Conservation (phyloP, 148 eudicot genomes). For the Fagopyrum esculentum region DNA sequence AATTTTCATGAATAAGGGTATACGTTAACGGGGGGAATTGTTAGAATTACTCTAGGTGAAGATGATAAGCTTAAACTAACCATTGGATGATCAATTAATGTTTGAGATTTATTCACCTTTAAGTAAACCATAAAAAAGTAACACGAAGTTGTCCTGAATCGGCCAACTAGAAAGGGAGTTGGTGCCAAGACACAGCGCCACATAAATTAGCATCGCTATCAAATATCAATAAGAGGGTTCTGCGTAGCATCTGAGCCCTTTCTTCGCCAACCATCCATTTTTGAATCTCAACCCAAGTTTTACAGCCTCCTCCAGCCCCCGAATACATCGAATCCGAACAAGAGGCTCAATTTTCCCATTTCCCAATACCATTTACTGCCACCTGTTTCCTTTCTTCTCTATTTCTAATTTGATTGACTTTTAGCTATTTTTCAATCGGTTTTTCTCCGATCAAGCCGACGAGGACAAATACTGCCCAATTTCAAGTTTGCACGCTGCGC, state of each 20-base stretch:
- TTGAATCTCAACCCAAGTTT: background rate
- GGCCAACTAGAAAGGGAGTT: background rate
- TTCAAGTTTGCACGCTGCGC: background rate
- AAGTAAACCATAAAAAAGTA: background rate
- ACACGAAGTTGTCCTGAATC: background rate
- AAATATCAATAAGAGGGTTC: background rate
- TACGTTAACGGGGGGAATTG: too few relatives aligned
- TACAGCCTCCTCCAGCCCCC: background rate
- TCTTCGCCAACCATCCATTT: background rate
- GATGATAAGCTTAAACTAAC: too few relatives aligned
- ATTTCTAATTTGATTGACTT: slow-evolving; percentile 1
- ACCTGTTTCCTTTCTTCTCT: background rate
- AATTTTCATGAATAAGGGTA: too few relatives aligned
- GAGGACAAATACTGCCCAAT: background rate
- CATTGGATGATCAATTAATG: too few relatives aligned
- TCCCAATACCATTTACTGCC: background rate
- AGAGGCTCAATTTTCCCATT: background rate
- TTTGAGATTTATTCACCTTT: too few relatives aligned
- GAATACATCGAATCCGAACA: background rate
- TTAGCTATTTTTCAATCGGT: background rate
- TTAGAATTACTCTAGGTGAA: too few relatives aligned
- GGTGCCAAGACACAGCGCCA: background rate
- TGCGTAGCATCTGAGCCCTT: background rate
- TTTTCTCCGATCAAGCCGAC: background rate
- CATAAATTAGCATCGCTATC: background rate